Percentiles rank a stretch among this genome's conserved stretches.
Conservation (phyloP, 2,329 filamentous ascomycete genomes). For the Penicillium sp. region DNA sequence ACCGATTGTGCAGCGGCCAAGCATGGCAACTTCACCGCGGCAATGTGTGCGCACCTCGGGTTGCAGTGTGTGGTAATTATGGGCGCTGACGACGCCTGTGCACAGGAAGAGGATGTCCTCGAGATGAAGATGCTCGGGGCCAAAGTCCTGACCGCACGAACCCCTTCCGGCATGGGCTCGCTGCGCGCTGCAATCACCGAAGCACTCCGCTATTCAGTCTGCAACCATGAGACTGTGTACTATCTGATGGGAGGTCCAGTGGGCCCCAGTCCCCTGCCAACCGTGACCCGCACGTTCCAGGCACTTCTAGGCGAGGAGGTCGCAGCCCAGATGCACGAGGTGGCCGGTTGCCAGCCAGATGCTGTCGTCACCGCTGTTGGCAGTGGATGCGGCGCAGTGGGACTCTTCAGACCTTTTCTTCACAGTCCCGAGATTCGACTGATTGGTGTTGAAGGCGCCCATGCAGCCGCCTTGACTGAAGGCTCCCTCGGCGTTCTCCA, state of each 20-base stretch:
- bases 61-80: conserved; percentile 27
- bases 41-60: conserved; percentile 26
- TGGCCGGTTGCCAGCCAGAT: conserved; percentile 22
- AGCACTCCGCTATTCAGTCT: conserved; percentile 30
- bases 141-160: conserved; percentile 26
- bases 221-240: conserved; percentile 29
- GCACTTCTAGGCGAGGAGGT: conserved; percentile 30
- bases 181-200: conserved; percentile 32
- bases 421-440: conserved; percentile 14
- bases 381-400: conserved; percentile 27
- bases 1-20: conserved; percentile 31
- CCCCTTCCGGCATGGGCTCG: conserved; percentile 27
- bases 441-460: conserved; percentile 23
- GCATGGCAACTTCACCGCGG: conserved; percentile 28
- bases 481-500: conserved; percentile 28
- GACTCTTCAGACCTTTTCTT: conserved; percentile 28
- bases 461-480: conserved; percentile 23
- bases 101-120: conserved; percentile 25
- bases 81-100: conserved; percentile 26
- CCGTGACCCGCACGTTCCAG: conserved; percentile 30
- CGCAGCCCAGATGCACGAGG: conserved; percentile 25
- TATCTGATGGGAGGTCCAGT: conserved; percentile 31
- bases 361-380: conserved; percentile 29
- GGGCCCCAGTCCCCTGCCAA: conserved; percentile 28
- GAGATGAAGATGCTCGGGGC: conserved; percentile 29